These are phyloP conservation scores for Claviceps africana DNA, from an alignment of 2,329 filamentous ascomycete genomes.

Conservation along the genomic window DNA sequence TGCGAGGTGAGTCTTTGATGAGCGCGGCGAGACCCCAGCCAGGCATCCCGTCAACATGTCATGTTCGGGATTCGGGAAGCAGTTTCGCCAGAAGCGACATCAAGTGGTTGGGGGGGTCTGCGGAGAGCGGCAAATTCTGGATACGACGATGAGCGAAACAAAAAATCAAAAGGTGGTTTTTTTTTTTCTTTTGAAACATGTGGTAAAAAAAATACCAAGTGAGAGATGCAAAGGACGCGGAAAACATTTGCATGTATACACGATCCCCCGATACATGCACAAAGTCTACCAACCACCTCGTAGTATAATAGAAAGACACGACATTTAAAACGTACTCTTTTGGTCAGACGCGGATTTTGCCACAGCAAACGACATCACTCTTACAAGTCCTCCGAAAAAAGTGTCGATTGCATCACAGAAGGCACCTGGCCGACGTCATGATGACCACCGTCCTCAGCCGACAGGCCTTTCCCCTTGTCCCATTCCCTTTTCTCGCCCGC, in stretches of 20 bases:
- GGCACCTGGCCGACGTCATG: not conserved
- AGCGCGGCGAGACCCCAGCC: too few relatives aligned
- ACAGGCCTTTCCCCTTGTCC: constrained; percentile 38
- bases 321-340: not conserved
- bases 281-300: not conserved
- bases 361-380: not conserved
- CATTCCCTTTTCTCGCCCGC: constrained; percentile 49
- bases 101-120: too few relatives aligned
- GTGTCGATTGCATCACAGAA: not conserved
- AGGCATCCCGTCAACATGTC: too few relatives aligned
- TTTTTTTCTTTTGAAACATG: too few relatives aligned
- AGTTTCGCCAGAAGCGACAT: too few relatives aligned
- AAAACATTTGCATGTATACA: not conserved
- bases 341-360: not conserved
- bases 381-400: constrained; percentile 8
- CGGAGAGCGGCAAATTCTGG: too few relatives aligned
- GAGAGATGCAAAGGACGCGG: not conserved
- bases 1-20: too few relatives aligned
- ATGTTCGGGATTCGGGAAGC: too few relatives aligned
- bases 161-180: too few relatives aligned
- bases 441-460: not conserved
- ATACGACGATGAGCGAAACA: too few relatives aligned
- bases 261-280: not conserved
- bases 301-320: not conserved
- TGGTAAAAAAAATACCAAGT: too few relatives aligned